A percentile compares a stretch with the other conserved stretches of the same genome.
These are phyloP conservation scores for Trichosporon sp. DNA, from an alignment of 1,284 basidiomycete genomes.

Conservation along the genomic window DNA sequence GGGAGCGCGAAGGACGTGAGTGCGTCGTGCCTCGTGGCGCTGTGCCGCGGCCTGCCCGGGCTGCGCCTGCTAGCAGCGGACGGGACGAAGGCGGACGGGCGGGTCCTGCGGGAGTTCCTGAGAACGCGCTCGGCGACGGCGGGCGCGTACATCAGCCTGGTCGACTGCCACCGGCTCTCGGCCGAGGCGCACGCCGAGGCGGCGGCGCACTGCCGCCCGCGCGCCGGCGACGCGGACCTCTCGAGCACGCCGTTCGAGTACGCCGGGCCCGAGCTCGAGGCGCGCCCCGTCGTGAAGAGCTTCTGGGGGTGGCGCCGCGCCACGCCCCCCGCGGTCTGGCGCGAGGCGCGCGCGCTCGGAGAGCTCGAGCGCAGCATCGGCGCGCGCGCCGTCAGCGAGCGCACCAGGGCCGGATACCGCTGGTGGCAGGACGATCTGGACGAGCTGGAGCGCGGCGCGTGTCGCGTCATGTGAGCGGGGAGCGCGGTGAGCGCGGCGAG, in stretches of 20 bases:
- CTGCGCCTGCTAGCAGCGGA: conserved; percentile 69
- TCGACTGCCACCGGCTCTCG: conserved; percentile 70
- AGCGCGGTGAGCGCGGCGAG: not conserved
- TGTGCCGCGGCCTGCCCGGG: conserved; percentile 62
- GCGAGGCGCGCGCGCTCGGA: conserved; percentile 21
- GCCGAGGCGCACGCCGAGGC: conserved; percentile 58
- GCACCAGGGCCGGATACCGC: not conserved
- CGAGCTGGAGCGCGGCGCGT: conserved; percentile 22
- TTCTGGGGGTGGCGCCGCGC: conserved; percentile 83
- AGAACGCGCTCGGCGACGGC: conserved; percentile 46
- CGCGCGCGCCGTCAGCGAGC: not conserved
- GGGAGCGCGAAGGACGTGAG: conserved; percentile 64
- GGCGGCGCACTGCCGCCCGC: conserved; percentile 57
- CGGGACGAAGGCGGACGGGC: conserved; percentile 64
- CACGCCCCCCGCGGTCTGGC: conserved; percentile 49
- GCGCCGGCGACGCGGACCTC: conserved; percentile 66
- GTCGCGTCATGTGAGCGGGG: conserved; percentile 14
- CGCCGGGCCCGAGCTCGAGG: conserved; percentile 16
- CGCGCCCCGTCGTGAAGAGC: conserved; percentile 65
- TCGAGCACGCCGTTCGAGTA: conserved; percentile 53
- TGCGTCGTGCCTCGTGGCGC: conserved; percentile 60
- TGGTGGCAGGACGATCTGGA: conserved; percentile 15
- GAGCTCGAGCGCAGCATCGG: conserved; percentile 7
- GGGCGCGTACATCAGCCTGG: conserved; percentile 54
- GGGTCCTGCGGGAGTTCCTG: conserved; percentile 67